Evolutionary conservation across 805 yeast species (phyloP), one percentile per base, ranked within the genome.

Genomic region (Hemisphaericaspora nanyangensis): DNA sequence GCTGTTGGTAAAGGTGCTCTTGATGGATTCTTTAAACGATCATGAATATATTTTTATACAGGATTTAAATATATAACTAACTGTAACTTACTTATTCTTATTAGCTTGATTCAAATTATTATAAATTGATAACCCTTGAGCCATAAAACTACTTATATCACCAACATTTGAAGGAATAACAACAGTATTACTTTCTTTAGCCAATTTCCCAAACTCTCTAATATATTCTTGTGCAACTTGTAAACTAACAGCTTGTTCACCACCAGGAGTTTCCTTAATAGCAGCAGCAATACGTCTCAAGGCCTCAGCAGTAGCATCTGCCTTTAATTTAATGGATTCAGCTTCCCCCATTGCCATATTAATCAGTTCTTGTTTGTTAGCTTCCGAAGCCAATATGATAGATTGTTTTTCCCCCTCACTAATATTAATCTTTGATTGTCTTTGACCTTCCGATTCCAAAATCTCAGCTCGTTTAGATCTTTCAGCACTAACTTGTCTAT

Each of bases 381-480:
- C 91, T 60, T 85, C 91, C 4, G 91, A 83, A n/a, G 81, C 80
- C 47, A 85, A 71, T 44, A 85, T 82, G 34, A 75, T 73, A 1
- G 86, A 72, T 42, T 75, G 78, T 56, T 82, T 84, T 46, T 79
- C 82, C 58, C 95, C 95, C 61, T 86, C 95, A 40, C 93, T 89
- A 44, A 82, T 79, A 56, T 87, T 87, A 57, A 87, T 86, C 35
- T 77, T 82, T 26, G 87, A 71, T 55, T 83, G 88, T 56, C 89
- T 76, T 38, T 76, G 77, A 60, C 95, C 95, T 63, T 86, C 95
- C 32, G 88, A 79, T 54, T 86, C 95, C 55, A 86, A 72, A 48
- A 86, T 86, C 59, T 86, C 91, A 2, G 95, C 95, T 44, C 95
- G 71, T 58, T 87, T 87, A 37, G 89, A 80, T 50, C 95, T 70